phyloP scores from a whole-genome alignment of 2,329 filamentous ascomycete genomes.

The Claviceps spartinae region DNA sequence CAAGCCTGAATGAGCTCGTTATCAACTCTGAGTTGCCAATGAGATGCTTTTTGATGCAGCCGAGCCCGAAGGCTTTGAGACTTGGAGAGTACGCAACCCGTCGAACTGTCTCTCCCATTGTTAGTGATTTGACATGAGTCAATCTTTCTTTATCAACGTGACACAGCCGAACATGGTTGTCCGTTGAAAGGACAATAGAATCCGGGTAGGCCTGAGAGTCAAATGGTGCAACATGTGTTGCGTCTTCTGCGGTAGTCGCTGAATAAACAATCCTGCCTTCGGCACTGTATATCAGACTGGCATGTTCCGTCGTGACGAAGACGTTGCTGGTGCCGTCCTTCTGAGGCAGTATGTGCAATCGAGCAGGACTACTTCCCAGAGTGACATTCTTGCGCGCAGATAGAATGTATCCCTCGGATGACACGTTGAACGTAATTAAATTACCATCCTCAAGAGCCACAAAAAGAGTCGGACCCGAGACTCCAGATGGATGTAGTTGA shows the following conservation, averaged over 20 bases:
- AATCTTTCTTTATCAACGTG: conserved; percentile 71
- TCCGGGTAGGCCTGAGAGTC: conserved; percentile 68
- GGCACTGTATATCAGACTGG: conserved; percentile 80
- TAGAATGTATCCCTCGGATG: conserved; percentile 45
- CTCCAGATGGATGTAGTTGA: conserved; percentile 52
- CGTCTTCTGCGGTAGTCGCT: conserved; percentile 80
- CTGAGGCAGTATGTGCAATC: conserved; percentile 64
- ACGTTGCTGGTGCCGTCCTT: conserved; percentile 58
- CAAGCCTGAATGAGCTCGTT: conserved; percentile 70
- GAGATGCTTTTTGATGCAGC: conserved; percentile 67
- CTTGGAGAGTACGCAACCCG: conserved; percentile 72
- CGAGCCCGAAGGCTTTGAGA: conserved; percentile 73
- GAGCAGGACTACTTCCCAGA: conserved; percentile 73
- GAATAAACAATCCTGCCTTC: conserved; percentile 86
- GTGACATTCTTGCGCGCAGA: conserved; percentile 68
- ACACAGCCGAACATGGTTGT: conserved; percentile 63
- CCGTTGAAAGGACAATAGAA: conserved; percentile 69
- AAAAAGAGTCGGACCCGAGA: conserved; percentile 59
- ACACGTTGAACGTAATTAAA: conserved; percentile 70
- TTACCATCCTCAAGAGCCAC: conserved; percentile 87
- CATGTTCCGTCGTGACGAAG: conserved; percentile 88
- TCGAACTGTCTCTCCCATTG: conserved; percentile 69
- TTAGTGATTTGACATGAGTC: conserved; percentile 74
- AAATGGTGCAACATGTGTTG: conserved; percentile 69
- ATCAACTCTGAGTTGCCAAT: conserved; percentile 59